Base-by-base conservation (phyloP, 352 stramenopile species). In the Phytophthora quininea region DNA sequence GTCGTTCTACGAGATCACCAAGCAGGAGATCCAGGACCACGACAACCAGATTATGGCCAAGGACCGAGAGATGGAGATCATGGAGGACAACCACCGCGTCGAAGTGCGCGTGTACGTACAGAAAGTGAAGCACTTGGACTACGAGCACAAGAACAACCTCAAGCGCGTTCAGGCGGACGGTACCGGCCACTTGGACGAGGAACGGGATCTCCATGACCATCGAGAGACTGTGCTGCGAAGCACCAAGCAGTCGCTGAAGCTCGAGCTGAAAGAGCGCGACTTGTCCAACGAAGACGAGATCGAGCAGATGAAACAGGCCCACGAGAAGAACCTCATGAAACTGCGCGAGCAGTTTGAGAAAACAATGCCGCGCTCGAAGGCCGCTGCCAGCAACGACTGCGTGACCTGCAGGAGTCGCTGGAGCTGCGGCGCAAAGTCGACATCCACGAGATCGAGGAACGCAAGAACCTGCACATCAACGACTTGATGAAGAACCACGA, bases 401-500 rank as follows among this genome's bases (percentile, higher is more conserved):
- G 68, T 7, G 73, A 92, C 42, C 73, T 98, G 4, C 74, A 93
- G 42, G 82, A 91, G 59, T 91, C 96, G 48, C 80, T 98, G 24
- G 89, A 98, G 74, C 64, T 98, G 45, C 87, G 91, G 14, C 83
- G 91, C 49, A 98, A 98, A 74, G 91, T 97, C 7, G 90, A 98
- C 56, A 90, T 97, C 29, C 92, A 98, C 70, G 92, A 98, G 74
- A 97, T 97, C 45, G 91, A 98, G 53, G 95, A 98, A 73, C 86
- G 94, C 67, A 98, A 98, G 77, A 98, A 98, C 62, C 58, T 97
- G 51, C 95, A 98, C 80, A 97, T 98, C 63, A 98, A 98, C 71
- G 92, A 98, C 54, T 74, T 98, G 27, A 98, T 98, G 85, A 88
- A 89, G 63, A 98, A 98, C 76, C 93, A 98, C 70, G 89, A 97